These are phyloP conservation scores for Paracorniculantispora psalliotae DNA, from an alignment of 2,329 filamentous ascomycete genomes.

Conservation along the genomic window DNA sequence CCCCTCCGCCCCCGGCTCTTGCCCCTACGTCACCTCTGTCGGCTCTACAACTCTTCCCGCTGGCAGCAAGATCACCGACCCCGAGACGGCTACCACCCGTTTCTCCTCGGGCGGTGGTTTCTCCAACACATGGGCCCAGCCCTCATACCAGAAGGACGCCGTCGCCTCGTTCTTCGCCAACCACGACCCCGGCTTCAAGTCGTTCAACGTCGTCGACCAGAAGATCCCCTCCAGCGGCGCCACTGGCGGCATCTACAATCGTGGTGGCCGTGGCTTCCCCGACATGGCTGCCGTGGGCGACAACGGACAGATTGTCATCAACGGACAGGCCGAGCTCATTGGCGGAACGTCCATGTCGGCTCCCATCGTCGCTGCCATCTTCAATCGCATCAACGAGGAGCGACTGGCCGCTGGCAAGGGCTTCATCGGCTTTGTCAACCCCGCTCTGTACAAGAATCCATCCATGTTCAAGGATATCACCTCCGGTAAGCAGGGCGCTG, in stretches of 20 bases:
- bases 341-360: constrained; percentile 16
- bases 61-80: constrained; percentile 35
- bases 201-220: constrained; percentile 24
- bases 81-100: constrained; percentile 39
- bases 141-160: constrained; percentile 40
- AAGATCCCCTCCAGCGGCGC: constrained; percentile 31
- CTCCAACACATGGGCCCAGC: constrained; percentile 40
- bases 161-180: constrained; percentile 32
- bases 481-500: too few relatives aligned
- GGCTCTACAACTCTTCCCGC: constrained; percentile 42
- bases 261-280: constrained; percentile 35
- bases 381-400: constrained; percentile 18
- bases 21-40: constrained; percentile 42
- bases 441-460: constrained; percentile 6
- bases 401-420: constrained; percentile 27
- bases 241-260: constrained; percentile 30
- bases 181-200: constrained; percentile 32
- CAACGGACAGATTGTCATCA: constrained; percentile 36
- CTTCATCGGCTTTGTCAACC: constrained; percentile 29
- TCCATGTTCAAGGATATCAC: constrained; percentile 11
- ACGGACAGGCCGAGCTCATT: constrained; percentile 18
- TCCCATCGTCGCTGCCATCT: constrained; percentile 17
- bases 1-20: constrained; percentile 34
- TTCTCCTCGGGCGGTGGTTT: constrained; percentile 27
- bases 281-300: constrained; percentile 40